Conservation (phyloP, 1,284 basidiomycete genomes). For the Boletus albobrunnescens region DNA sequence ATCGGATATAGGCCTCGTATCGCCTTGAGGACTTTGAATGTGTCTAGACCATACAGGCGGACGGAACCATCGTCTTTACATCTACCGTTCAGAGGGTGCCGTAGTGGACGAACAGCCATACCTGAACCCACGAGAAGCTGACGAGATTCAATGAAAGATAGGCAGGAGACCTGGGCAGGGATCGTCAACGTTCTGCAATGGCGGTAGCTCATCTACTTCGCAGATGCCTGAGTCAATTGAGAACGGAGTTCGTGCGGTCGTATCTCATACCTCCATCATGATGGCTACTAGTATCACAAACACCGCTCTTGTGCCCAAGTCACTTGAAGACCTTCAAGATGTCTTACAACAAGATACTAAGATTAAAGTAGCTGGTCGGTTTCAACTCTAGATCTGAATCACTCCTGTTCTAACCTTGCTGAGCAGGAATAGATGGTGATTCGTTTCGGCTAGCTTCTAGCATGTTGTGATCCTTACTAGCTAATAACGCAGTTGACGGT, state of each 20-base stretch:
- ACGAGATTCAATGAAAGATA: conserved; percentile 41
- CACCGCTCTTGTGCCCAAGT: conserved; percentile 49
- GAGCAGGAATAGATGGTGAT: conserved; percentile 64
- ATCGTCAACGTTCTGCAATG: conserved; percentile 32
- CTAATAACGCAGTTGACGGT: conserved; percentile 71
- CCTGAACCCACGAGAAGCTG: conserved; percentile 55
- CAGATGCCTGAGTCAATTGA: background rate
- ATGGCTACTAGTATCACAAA: conserved; percentile 5
- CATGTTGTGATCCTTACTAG: conserved; percentile 7
- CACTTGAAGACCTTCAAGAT: conserved; percentile 54
- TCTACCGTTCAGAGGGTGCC: conserved; percentile 2
- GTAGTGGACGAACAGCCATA: conserved; percentile 21
- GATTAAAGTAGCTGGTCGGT: conserved; percentile 87
- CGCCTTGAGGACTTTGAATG: conserved; percentile 59
- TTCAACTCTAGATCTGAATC: background rate
- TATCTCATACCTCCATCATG: conserved; percentile 13
- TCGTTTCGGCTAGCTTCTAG: conserved; percentile 6
- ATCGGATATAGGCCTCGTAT: conserved; percentile 57
- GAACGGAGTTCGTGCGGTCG: background rate
- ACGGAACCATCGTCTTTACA: conserved; percentile 63
- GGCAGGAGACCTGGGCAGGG: conserved; percentile 46
- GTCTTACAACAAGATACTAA: conserved; percentile 69
- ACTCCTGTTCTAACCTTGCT: background rate
- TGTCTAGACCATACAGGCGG: conserved; percentile 59
- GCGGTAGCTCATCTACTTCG: conserved; percentile 12